Evolutionary conservation across 73 alveolate species (phyloP).

Genomic region (Tetrahymena borealis): DNA sequence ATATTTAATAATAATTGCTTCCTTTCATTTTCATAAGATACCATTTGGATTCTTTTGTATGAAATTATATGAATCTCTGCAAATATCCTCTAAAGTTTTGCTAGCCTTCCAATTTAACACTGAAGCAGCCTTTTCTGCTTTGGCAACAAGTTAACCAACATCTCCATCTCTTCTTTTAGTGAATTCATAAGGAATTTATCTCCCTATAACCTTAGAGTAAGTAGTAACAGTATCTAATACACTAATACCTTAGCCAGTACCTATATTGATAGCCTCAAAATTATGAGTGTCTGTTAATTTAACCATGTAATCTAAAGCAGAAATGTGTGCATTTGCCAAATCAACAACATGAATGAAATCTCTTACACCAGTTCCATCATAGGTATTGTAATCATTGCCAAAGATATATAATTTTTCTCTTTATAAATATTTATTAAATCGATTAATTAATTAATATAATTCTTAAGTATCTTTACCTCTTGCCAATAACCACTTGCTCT

Average conservation of each 20-base stretch:
- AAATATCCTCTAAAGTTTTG: conserved; percentile 76
- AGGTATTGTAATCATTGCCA: conserved; percentile 94
- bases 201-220: conserved; percentile 77
- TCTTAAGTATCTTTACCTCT: conserved; percentile 10
- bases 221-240: conserved; percentile 82
- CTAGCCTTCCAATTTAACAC: conserved; percentile 89
- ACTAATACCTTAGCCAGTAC: conserved; percentile 94
- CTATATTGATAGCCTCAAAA: conserved; percentile 76
- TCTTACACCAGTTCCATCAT: conserved; percentile 93
- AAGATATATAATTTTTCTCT: conserved; percentile 66
- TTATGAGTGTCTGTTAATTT: conserved; percentile 33
- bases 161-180: conserved; percentile 94
- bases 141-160: conserved; percentile 67
- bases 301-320: conserved; percentile 63
- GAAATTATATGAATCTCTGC: conserved; percentile 85
- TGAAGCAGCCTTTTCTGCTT: conserved; percentile 73
- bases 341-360: conserved; percentile 97
- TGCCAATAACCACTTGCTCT: conserved; percentile 87
- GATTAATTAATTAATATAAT: not conserved
- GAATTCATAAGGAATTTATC: conserved; percentile 58
- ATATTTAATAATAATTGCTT: too few relatives aligned
- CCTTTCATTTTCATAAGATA: not conserved
- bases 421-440: not conserved
- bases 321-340: conserved; percentile 91
- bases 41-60: conserved; percentile 21